phyloP scores from a whole-genome alignment of 1,139 yeast species.

The Saccharomyces hybrid region DNA sequence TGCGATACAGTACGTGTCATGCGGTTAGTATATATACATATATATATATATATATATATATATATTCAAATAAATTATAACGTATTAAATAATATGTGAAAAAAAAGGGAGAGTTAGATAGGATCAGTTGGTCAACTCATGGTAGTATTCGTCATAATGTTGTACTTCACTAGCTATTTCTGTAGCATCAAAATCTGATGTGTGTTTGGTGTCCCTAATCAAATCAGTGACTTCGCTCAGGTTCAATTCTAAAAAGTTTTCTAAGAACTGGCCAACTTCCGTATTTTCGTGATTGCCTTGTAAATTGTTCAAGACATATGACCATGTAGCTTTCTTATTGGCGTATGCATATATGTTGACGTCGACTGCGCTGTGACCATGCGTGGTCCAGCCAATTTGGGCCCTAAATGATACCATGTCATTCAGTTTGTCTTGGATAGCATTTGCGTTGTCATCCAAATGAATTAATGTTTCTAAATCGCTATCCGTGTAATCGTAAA shows the following conservation, averaged over 20 bases:
- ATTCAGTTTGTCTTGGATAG: conserved; percentile 39
- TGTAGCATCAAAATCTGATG: conserved; percentile 23
- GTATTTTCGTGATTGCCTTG: conserved; percentile 79
- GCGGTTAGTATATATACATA: not conserved
- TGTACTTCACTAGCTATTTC: conserved; percentile 1
- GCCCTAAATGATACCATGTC: conserved; percentile 62
- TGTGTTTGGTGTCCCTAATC: conserved; percentile 41
- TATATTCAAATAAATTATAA: not conserved
- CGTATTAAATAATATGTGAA: not conserved
- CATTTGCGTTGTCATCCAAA: conserved; percentile 7
- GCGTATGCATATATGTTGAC: conserved; percentile 74
- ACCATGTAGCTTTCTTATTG: conserved; percentile 40
- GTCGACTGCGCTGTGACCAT: conserved; percentile 86
- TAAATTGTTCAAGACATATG: conserved; percentile 40
- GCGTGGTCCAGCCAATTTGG: conserved; percentile 80
- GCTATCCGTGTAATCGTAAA: conserved; percentile 42
- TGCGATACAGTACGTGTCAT: not conserved
- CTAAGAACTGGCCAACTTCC: conserved; percentile 71
- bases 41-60: not conserved
- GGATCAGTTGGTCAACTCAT: conserved; percentile 5
- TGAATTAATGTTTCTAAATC: conserved; percentile 38
- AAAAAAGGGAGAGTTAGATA: not conserved
- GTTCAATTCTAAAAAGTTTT: conserved; percentile 46
- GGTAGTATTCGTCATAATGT: conserved; percentile 10
- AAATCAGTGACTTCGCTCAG: conserved; percentile 44